Evolutionary conservation across 148 eudicot genomes (phyloP).

Genomic region (Vaccinium darrowii): DNA sequence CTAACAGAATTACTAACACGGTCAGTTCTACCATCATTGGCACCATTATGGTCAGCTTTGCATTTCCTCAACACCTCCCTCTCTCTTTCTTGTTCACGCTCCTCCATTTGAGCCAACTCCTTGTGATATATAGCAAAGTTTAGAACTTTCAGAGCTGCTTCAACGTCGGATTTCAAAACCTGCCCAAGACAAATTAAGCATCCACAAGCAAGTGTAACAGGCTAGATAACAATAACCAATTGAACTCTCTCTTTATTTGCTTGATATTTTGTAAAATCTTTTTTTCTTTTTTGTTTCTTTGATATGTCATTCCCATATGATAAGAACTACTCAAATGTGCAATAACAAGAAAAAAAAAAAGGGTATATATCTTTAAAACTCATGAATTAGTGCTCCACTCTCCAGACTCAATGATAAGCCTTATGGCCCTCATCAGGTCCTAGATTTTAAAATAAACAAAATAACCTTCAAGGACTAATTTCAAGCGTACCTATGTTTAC

Average conservation of each 20-base stretch:
- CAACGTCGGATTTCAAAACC: conserved; percentile 86
- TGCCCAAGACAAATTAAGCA: conserved; percentile 25
- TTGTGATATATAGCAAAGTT: conserved; percentile 97
- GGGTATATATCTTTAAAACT: neutral
- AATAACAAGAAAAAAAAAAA: neutral
- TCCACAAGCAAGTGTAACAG: conserved; percentile 3
- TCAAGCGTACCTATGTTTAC: neutral
- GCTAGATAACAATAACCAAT: neutral
- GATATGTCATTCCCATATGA: too few species aligned
- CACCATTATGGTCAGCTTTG: conserved; percentile 59
- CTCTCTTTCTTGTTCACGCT: conserved; percentile 74
- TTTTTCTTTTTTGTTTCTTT: too few species aligned
- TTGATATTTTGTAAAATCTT: too few species aligned
- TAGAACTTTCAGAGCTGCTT: conserved; percentile 90
- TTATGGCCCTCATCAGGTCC: conserved; percentile 1
- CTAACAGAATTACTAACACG: conserved; percentile 35
- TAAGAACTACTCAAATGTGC: neutral
- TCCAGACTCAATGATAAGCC: neutral
- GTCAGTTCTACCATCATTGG: conserved; percentile 30
- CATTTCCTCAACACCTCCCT: conserved; percentile 67
- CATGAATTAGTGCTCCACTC: neutral
- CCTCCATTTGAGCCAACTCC: conserved; percentile 96
- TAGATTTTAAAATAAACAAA: neutral
- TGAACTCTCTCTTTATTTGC: neutral
- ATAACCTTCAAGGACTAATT: neutral